These are phyloP conservation scores for Drechmeria coniospora DNA, from an alignment of 2,329 filamentous ascomycete genomes.

Conservation along the genomic window DNA sequence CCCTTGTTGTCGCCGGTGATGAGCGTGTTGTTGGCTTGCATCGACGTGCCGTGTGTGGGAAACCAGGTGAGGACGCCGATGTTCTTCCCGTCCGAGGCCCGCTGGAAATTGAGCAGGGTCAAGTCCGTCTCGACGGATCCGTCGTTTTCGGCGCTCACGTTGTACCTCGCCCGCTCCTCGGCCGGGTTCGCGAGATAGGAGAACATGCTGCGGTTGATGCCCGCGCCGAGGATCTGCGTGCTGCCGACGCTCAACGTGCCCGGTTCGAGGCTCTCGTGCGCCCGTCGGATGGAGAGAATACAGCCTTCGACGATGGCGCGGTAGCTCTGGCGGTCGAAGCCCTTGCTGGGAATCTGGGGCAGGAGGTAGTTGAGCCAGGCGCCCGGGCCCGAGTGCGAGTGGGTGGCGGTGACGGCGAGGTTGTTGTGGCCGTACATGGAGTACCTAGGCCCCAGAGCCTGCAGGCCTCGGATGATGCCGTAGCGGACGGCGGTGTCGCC, in stretches of 20 bases:
- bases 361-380: constrained; percentile 88
- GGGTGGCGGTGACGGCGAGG: constrained; percentile 78
- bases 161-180: constrained; percentile 54
- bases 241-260: constrained; percentile 54
- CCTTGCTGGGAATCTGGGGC: constrained; percentile 74
- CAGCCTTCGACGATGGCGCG: constrained; percentile 76
- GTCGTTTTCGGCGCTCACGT: constrained; percentile 18
- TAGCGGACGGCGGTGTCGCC: constrained; percentile 79
- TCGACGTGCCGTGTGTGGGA: constrained; percentile 76
- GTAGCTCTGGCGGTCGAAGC: constrained; percentile 76
- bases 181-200: constrained; percentile 72
- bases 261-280: constrained; percentile 41
- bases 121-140: constrained; percentile 55
- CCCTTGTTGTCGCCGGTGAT: constrained; percentile 89
- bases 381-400: constrained; percentile 78
- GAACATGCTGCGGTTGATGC: constrained; percentile 72
- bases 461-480: constrained; percentile 62
- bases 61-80: constrained; percentile 83
- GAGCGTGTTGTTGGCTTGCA: constrained; percentile 80
- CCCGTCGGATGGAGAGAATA: constrained; percentile 60
- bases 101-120: constrained; percentile 61
- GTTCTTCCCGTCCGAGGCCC: constrained; percentile 54
- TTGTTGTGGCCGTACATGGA: constrained; percentile 58
- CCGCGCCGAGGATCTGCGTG: constrained; percentile 49
- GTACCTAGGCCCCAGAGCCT: constrained; percentile 54